Base-by-base conservation (phyloP, 352 stramenopile genomes). In the Elongisporangium anandrum region DNA sequence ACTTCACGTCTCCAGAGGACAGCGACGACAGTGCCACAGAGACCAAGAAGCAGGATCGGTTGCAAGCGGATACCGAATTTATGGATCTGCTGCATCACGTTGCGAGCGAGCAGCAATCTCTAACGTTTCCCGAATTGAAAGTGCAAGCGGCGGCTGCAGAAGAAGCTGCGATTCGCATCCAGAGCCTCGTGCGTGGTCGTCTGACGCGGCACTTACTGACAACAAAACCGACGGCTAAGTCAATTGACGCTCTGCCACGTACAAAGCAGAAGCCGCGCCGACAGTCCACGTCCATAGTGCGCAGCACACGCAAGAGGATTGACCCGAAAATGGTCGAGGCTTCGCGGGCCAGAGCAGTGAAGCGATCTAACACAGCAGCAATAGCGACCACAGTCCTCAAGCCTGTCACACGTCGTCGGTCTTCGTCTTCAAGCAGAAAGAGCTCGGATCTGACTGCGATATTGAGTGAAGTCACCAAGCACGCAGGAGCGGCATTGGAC, bases 1-100 rank as follows among this genome's bases (percentile, higher is more conserved):
- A 81, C 22, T 84, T 84, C 41, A 55, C 50, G 17, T 51, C 53
- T 0, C 2, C 29, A 12, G 63, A 67, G 21, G 69, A 81, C 39
- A 63, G 52, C 5, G 45, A 58, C 34, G 52, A 56, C 16, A 56
- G 22, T 17, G 39, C 16, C 52, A 26, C 24, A 56, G 48, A 55
- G 22, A 58, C 10, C 12, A 52, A 54, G 61, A 60, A 49, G n/a
- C 23, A 20, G 41, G 19, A 50, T 16, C 63, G 56, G 19, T 50
- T 64, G 50, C 62, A 70, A 12, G 74, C 69, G 3, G 72, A 81
- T 24, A 54, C 62, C 2, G 74, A 84, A 12, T 50, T 84, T 49
- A 75, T 81, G 19, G 72, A 81, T n/a, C 66, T 84, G 52, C 47
- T 82, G 16, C 66, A 73, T 13, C 53, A 57, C 3, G 54, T 66